These are phyloP conservation scores for Fusarium proliferatum DNA, from an alignment of 2,329 filamentous ascomycete genomes.

Conservation along the genomic window DNA sequence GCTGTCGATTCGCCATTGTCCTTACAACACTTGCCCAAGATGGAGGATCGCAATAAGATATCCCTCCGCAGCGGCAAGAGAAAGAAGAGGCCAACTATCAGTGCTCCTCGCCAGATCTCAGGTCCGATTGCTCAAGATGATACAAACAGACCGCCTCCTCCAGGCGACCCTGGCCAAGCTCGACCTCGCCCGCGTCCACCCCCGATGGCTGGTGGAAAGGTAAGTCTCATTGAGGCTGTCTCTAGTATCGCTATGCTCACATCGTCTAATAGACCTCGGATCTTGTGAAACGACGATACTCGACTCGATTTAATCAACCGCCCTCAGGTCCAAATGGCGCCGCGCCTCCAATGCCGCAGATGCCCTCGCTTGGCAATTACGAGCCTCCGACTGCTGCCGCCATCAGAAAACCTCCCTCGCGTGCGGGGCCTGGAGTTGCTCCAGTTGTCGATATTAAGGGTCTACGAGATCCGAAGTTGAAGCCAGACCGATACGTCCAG, in stretches of 20 bases:
- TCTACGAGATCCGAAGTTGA: conserved; percentile 81
- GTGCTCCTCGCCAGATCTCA: conserved; percentile 72
- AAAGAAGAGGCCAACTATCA: conserved; percentile 70
- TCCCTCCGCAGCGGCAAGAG: conserved; percentile 73
- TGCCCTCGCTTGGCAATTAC: conserved; percentile 71
- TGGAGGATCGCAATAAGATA: conserved; percentile 71
- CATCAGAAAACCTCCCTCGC: conserved; percentile 64
- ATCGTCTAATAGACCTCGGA: conserved; percentile 70
- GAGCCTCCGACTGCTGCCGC: conserved; percentile 54
- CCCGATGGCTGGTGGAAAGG: conserved; percentile 67
- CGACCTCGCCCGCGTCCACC: conserved; percentile 60
- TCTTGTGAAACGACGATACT: conserved; percentile 93
- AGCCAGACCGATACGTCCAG: conserved; percentile 82
- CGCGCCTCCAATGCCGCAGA: conserved; percentile 77
- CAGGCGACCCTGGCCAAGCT: conserved; percentile 44
- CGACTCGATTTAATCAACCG: conserved; percentile 86
- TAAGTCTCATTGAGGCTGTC: conserved; percentile 43
- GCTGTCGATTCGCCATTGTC: not conserved
- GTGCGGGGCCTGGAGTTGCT: conserved; percentile 59
- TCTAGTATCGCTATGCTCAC: conserved; percentile 30
- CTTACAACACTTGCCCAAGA: conserved; percentile 47
- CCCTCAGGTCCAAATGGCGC: conserved; percentile 76
- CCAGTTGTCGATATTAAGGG: conserved; percentile 80
- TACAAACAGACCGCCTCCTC: conserved; percentile 44
- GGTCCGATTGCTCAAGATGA: conserved; percentile 67